Base-by-base conservation (phyloP, 1,284 basidiomycete genomes). In the Pulchroboletus neoregius region DNA sequence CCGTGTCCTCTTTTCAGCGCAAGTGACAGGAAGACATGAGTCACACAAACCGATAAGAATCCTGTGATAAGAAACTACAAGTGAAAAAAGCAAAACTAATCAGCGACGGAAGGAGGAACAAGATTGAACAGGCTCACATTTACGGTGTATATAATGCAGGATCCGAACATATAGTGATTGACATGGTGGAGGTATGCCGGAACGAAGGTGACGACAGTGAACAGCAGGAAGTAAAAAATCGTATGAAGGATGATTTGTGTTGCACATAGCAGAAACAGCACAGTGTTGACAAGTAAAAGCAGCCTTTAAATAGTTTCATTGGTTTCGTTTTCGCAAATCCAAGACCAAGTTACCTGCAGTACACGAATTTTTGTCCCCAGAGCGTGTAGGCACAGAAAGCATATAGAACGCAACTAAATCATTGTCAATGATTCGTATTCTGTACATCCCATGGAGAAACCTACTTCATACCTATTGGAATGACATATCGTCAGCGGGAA, bases 391-490 rank as follows among this genome's bases (percentile, higher is more conserved):
- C 22, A 41, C 60, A 58, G 32, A 60, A 56, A 11, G 31, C 26
- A 11, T 58, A 62, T 13, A 62, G 39, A 34, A 54, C 31, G 9
- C 49, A 56, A 6, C 57, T 58, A 32, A 20, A 40, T 28, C 7
- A 11, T 7, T 3, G 42, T 55, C 22, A 58, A 5, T 13, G 12
- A 37, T 16, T 18, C 16, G 2, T 11, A 13, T n/a, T 34, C 4
- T 8, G 10, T 5, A 30, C 7, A 16, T 18, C 15, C 6, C 13
- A 22, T 9, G 20, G 12, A 11, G 13, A 32, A 18, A 51, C 60
- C 3, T 34, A 62, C 57, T 58, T 60, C 22, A 53, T 44, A 22
- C 60, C 57, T 58, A 12, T 41, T n/a, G n/a, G n/a, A n/a, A n/a
- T n/a, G n/a, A n/a, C 3, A 22, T 9, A 15, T 31, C 6, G 12